phyloP scores from a whole-genome alignment of 768 basidiomycete genomes.

The Collybia nuda region DNA sequence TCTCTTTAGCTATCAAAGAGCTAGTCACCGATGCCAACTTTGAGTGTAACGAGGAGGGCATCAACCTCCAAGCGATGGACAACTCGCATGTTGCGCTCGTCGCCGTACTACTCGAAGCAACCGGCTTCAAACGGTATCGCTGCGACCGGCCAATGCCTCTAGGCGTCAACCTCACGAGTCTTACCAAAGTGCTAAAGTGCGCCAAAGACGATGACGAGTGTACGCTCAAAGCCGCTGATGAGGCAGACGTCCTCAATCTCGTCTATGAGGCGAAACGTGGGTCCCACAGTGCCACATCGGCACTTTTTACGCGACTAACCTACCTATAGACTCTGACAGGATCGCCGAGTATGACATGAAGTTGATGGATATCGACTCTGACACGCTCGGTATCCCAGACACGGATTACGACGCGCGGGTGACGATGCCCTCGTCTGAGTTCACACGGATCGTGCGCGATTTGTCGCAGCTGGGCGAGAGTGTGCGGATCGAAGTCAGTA shows the following conservation, averaged over 20 bases:
- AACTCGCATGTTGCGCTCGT: slow-evolving; percentile 99
- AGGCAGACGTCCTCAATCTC: slow-evolving; percentile 84
- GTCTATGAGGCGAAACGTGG: slow-evolving; percentile 88
- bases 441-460: slow-evolving; percentile 91
- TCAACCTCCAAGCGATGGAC: slow-evolving; percentile 98
- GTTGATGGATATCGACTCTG: slow-evolving; percentile 98
- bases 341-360: slow-evolving; percentile 99
- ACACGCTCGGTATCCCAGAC: slow-evolving; percentile 93
- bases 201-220: slow-evolving; percentile 95
- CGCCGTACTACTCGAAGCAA: slow-evolving; percentile 73
- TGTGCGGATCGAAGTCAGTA: slow-evolving; percentile 92
- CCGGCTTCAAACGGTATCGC: slow-evolving; percentile 84
- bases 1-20: slow-evolving; percentile 86
- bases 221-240: slow-evolving; percentile 88
- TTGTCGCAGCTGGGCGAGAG: slow-evolving; percentile 88
- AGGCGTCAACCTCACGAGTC: slow-evolving; percentile 81
- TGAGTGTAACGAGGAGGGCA: slow-evolving; percentile 93
- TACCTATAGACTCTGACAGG: slow-evolving; percentile 73
- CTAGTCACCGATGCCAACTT: slow-evolving; percentile 98
- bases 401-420: slow-evolving; percentile 96
- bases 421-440: slow-evolving; percentile 83
- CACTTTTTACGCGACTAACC: neutral
- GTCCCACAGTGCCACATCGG: slow-evolving; percentile 20
- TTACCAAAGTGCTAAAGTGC: slow-evolving; percentile 96
- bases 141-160: slow-evolving; percentile 95